Percentiles rank a stretch among this genome's conserved stretches.
These are phyloP conservation scores for Kwoniella dendrophila DNA, from an alignment of 768 basidiomycete species.

Conservation along the genomic window DNA sequence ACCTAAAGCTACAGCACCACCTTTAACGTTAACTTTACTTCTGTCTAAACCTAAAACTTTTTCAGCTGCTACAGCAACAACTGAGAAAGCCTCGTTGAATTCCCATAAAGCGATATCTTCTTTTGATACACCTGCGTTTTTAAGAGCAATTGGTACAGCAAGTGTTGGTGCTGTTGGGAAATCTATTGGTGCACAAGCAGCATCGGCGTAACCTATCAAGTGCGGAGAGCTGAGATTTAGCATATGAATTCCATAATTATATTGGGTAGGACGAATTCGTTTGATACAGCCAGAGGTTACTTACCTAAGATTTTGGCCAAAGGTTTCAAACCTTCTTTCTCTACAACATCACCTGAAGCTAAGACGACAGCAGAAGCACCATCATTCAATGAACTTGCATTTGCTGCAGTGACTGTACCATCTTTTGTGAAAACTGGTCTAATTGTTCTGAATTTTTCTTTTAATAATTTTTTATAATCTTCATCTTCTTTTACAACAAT, in stretches of 20 bases:
- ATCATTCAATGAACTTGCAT: slow-evolving; percentile 91
- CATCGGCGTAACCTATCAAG: slow-evolving; percentile 85
- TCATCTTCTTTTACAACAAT: slow-evolving; percentile 89
- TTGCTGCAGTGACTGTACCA: slow-evolving; percentile 92
- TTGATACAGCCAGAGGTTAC: slow-evolving; percentile 51
- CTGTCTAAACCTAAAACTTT: slow-evolving; percentile 81
- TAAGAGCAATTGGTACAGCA: slow-evolving; percentile 82
- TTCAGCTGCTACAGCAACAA: slow-evolving; percentile 86
- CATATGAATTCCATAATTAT: background rate
- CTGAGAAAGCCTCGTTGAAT: slow-evolving; percentile 97
- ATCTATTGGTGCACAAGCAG: slow-evolving; percentile 92
- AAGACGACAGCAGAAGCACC: slow-evolving; percentile 94
- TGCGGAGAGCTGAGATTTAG: background rate
- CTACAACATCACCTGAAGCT: slow-evolving; percentile 89
- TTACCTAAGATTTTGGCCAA: slow-evolving; percentile 91
- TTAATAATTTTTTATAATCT: slow-evolving; percentile 95
- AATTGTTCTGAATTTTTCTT: slow-evolving; percentile 86
- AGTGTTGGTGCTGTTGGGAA: slow-evolving; percentile 94
- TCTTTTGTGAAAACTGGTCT: slow-evolving; percentile 84
- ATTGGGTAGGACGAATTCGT: background rate
- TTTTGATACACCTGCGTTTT: slow-evolving; percentile 78
- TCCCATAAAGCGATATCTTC: slow-evolving; percentile 90
- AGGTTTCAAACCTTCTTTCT: slow-evolving; percentile 86
- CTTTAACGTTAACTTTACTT: slow-evolving; percentile 78
- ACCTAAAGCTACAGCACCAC: slow-evolving; percentile 94